Evolutionary conservation across 306 rosid species (phyloP).

Genomic region (peach (Prunus persica)): DNA sequence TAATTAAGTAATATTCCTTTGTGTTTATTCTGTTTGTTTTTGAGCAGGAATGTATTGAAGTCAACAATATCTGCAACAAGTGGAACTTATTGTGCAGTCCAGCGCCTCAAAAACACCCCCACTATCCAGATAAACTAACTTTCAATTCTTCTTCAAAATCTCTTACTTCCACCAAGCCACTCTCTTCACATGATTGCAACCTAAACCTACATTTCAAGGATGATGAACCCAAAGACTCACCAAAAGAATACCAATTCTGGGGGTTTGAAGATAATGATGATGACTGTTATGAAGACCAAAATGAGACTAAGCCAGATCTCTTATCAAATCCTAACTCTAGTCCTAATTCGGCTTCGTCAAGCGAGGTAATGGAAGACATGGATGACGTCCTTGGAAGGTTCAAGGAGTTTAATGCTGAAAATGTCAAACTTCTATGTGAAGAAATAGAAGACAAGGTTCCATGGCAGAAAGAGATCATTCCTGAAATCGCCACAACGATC

Average conservation of each 20-base stretch:
- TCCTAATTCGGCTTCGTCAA: slow-evolving; percentile 92
- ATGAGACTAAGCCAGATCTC: slow-evolving; percentile 68
- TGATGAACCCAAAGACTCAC: slow-evolving; percentile 16
- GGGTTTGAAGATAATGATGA: slow-evolving; percentile 33
- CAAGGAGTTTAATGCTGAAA: slow-evolving; percentile 53
- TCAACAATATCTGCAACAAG: slow-evolving; percentile 56
- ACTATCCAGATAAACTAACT: neutral
- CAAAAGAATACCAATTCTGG: slow-evolving; percentile 61
- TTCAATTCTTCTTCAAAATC: neutral
- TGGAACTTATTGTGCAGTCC: slow-evolving; percentile 71
- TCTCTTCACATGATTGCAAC: too few species aligned
- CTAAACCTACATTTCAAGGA: too few species aligned
- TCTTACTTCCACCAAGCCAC: too few species aligned
- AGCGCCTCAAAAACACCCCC: slow-evolving; percentile 35
- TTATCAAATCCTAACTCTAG: slow-evolving; percentile 86
- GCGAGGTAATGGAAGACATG: slow-evolving; percentile 64
- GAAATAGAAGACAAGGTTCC: slow-evolving; percentile 60
- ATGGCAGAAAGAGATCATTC: slow-evolving; percentile 41
- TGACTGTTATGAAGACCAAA: slow-evolving; percentile 29
- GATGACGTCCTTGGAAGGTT: slow-evolving; percentile 38
- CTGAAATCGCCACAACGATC: slow-evolving; percentile 51
- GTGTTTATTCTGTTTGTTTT: neutral
- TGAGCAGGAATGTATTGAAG: slow-evolving; percentile 46
- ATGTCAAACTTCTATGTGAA: slow-evolving; percentile 55
- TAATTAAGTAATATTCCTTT: neutral